Conservation (phyloP, 768 basidiomycete genomes). For the Termitomyces bulborhizus region DNA sequence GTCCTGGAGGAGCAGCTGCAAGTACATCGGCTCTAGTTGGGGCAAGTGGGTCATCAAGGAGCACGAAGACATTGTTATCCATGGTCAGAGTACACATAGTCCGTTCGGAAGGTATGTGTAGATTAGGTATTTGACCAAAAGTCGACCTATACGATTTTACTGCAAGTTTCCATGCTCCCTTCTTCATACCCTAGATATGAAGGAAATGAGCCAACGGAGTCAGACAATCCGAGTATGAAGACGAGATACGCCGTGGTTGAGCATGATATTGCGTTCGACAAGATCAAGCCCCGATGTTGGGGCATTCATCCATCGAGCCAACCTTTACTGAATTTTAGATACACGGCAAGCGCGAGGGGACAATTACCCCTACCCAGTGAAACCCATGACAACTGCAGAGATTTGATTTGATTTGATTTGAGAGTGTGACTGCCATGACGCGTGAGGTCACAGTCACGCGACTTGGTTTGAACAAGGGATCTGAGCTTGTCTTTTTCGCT, state of each 20-base stretch:
- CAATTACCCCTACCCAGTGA: conserved; percentile 54
- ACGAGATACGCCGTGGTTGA: conserved; percentile 58
- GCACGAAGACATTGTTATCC: conserved; percentile 76
- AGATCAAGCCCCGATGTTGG: conserved; percentile 65
- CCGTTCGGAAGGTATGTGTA: conserved; percentile 51
- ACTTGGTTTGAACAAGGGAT: neutral
- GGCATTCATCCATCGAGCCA: conserved; percentile 83
- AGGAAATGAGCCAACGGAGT: neutral
- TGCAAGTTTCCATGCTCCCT: conserved; percentile 64
- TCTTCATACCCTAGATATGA: conserved; percentile 43
- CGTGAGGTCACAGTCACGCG: conserved; percentile 16
- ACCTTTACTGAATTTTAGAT: conserved; percentile 28
- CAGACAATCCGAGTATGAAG: neutral
- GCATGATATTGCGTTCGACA: conserved; percentile 59
- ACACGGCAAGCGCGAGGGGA: neutral
- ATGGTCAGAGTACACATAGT: conserved; percentile 73
- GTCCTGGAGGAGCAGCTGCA: conserved; percentile 34
- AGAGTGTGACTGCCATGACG: neutral
- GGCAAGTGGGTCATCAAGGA: conserved; percentile 69
- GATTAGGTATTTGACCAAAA: conserved; percentile 48
- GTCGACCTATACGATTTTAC: conserved; percentile 72
- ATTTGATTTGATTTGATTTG: no score
- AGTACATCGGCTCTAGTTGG: conserved; percentile 61
- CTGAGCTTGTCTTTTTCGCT: neutral
- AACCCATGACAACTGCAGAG: conserved; percentile 39